Evolutionary conservation across 176 grass and related monocot genomes (phyloP), one percentile per base, ranked within the genome.

Genomic region (Neostapfia colusana): DNA sequence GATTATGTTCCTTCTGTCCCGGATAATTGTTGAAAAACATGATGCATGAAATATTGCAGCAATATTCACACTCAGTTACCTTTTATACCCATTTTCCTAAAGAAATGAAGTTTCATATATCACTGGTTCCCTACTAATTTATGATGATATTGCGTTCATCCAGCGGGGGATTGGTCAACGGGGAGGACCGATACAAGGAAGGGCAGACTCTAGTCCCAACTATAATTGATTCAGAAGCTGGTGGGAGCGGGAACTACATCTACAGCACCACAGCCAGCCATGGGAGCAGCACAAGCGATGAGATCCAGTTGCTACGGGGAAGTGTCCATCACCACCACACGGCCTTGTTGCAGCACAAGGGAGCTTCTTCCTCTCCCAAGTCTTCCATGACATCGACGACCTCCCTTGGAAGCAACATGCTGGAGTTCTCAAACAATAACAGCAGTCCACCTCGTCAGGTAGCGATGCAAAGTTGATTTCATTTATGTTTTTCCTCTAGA

Each of bases 401-500:
- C 43, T 69, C 84, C 51, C 67, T 78, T 9, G 87, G 81, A 63
- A 92, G 82, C 70, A 94, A 78, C 86, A 80, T 87, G 74, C 34
- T 90, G 41, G 91, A 95, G 60, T 99, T 89, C 82, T 92, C 95
- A 62, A 89, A 94, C 80, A n/a, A n/a, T n/a, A 86, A 72, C 77
- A 69, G 69, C 51, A 60, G 54, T 31, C 64, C 85, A 78, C 70
- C 55, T 58, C 55, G 88, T 83, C 77, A 79, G 80, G 76, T 84
- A 92, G 68, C n/a, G 62, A 78, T 66, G 24, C 31, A 51, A 54
- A 66, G 31, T 10, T 65, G 44, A 38, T 38, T 61, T 11, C n/a
- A 4, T 25, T 25, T 63, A 50, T 25, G n/a, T 25, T 24, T 16
- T 24, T 38, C 11, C 35, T 24, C 40, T 39, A 17, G 1, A 51